phyloP scores from a whole-genome alignment of 164 flowering plant species.

The Santalum album region DNA sequence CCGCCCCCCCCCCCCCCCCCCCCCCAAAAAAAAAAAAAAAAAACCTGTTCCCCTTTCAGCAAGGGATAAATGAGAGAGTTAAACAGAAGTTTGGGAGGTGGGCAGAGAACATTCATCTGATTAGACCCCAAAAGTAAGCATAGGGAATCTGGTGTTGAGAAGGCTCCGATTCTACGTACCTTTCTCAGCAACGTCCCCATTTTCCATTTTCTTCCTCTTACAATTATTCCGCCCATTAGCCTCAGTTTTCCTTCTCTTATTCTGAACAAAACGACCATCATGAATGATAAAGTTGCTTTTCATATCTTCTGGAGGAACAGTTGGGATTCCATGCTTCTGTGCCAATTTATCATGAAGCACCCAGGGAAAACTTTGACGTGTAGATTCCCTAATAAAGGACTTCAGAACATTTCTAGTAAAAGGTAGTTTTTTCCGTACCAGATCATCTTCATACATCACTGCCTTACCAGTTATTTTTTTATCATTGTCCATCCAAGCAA shows the following conservation, averaged over 20 bases:
- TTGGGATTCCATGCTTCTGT: constrained; percentile 50
- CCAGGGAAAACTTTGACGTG: constrained; percentile 80
- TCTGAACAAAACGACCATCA: constrained; percentile 34
- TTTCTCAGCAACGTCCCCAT: constrained; percentile 16
- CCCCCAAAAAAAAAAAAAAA: not conserved
- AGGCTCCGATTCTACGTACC: constrained; percentile 16
- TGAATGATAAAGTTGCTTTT: constrained; percentile 21
- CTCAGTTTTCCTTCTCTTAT: constrained; percentile 25
- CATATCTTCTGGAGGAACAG: constrained; percentile 51
- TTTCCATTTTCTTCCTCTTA: constrained; percentile 31
- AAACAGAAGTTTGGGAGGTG: no score
- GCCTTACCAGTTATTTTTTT: constrained; percentile 37
- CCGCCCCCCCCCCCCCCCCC: no score
- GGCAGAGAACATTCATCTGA: no score
- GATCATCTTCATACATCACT: constrained; percentile 37
- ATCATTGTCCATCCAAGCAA: constrained; percentile 64
- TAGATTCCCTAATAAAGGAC: constrained; percentile 85
- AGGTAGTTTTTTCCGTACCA: constrained; percentile 59
- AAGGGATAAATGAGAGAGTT: no score
- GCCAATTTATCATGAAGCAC: constrained; percentile 70
- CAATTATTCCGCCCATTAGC: constrained; percentile 14
- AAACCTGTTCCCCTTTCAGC: not conserved
- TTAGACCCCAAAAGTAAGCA: no score
- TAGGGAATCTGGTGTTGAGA: not conserved
- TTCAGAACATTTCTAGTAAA: constrained; percentile 60